Percentiles rank a stretch among this genome's conserved stretches.
Evolutionary conservation across 257 asterid genomes (phyloP).

Genomic region (Prunella vulgaris): DNA sequence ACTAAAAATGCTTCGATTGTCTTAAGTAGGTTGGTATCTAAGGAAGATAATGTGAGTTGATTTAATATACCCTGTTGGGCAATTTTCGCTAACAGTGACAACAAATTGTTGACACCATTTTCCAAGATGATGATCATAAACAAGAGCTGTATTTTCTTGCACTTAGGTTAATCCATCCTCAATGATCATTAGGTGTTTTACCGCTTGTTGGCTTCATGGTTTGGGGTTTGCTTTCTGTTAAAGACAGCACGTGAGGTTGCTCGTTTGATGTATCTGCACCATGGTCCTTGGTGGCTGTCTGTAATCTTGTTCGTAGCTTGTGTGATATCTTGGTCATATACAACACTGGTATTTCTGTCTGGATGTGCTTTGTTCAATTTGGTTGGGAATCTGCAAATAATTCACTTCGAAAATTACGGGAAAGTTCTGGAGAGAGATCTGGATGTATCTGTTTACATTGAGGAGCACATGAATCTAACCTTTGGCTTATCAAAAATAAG

Average conservation of each 20-base stretch:
- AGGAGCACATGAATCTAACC: slow-evolving; percentile 72
- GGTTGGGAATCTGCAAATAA: slow-evolving; percentile 73
- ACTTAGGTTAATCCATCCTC: neutral
- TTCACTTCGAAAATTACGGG: slow-evolving; percentile 72
- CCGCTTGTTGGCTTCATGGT: slow-evolving; percentile 54
- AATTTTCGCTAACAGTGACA: neutral
- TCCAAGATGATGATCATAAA: neutral
- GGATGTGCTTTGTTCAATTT: slow-evolving; percentile 70
- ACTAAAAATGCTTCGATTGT: neutral
- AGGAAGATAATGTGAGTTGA: neutral
- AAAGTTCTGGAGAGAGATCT: slow-evolving; percentile 63
- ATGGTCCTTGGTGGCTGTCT: slow-evolving; percentile 50
- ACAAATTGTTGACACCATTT: neutral
- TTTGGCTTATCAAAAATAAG: slow-evolving; percentile 69
- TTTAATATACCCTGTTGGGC: neutral
- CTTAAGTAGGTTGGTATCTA: neutral
- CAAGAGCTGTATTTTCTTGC: neutral
- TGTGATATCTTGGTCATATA: slow-evolving; percentile 65
- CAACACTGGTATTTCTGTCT: slow-evolving; percentile 56
- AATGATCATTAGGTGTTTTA: slow-evolving; percentile 51
- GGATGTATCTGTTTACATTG: slow-evolving; percentile 68
- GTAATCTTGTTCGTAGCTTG: slow-evolving; percentile 36
- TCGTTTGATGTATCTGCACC: slow-evolving; percentile 50
- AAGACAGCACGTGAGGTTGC: slow-evolving; percentile 63
- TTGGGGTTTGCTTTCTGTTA: slow-evolving; percentile 51